These are phyloP conservation scores for Suillus lakei DNA, from an alignment of 768 basidiomycete genomes.

Conservation along the genomic window DNA sequence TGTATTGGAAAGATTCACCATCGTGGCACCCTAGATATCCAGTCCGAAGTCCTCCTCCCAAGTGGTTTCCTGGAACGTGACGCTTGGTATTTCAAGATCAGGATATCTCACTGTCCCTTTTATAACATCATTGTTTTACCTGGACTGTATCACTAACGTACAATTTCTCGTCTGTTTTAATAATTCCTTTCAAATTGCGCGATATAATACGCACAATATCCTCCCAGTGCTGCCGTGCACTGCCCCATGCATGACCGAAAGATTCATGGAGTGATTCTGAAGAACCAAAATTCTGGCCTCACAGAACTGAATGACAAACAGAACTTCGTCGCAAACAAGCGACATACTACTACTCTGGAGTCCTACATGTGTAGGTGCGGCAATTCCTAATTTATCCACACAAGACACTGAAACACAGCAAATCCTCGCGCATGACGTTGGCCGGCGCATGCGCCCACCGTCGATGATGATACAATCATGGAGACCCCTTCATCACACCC, in stretches of 20 bases:
- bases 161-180: neutral
- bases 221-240: neutral
- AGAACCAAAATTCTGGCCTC: neutral
- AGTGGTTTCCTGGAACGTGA: conserved; percentile 37
- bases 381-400: neutral
- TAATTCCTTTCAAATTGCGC: neutral
- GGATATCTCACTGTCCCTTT: neutral
- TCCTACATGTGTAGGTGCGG: too few relatives aligned
- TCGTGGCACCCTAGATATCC: conserved; percentile 41
- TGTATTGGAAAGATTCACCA: conserved; percentile 5
- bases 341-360: too few relatives aligned
- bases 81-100: neutral
- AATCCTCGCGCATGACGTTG: conserved; percentile 4
- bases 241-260: neutral
- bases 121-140: neutral
- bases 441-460: conserved; percentile 5
- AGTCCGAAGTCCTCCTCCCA: conserved; percentile 48
- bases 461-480: conserved; percentile 14
- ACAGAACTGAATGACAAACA: neutral
- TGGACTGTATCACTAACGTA: neutral
- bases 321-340: too few relatives aligned
- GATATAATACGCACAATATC: neutral
- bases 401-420: neutral
- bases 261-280: neutral
- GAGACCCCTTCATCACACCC: conserved; percentile 18